Conservation (phyloP, 306 rosid genomes). For the Sicyos baderoa region DNA sequence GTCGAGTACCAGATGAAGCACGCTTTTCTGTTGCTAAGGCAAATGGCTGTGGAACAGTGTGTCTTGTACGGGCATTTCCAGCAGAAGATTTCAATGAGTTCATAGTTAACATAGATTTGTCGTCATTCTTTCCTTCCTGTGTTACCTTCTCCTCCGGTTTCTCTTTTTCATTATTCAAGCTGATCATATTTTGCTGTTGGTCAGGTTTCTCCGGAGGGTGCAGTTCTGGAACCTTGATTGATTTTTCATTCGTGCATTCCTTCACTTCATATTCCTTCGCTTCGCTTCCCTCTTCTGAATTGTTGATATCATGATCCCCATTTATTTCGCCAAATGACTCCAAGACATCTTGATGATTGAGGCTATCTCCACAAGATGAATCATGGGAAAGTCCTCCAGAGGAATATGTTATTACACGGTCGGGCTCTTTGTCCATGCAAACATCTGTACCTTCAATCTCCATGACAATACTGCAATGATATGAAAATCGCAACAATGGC, state of each 20-base stretch:
- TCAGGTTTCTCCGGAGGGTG: conserved; percentile 28
- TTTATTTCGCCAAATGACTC: conserved; percentile 54
- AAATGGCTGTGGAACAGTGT: conserved; percentile 86
- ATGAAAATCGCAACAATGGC: conserved; percentile 18
- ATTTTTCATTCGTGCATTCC: conserved; percentile 82
- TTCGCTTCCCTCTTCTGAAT: conserved; percentile 62
- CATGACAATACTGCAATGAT: conserved; percentile 46
- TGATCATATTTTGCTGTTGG: conserved; percentile 27
- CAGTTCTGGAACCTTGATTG: conserved; percentile 36
- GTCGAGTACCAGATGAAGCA: conserved; percentile 48
- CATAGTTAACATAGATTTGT: conserved; percentile 34
- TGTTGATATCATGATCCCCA: conserved; percentile 46
- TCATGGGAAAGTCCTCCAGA: conserved; percentile 42
- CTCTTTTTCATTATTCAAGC: conserved; percentile 33
- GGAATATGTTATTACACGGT: conserved; percentile 52
- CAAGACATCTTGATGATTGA: conserved; percentile 34
- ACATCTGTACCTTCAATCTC: conserved; percentile 67
- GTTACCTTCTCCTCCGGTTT: conserved; percentile 29
- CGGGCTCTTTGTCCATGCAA: conserved; percentile 86
- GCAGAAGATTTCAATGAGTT: conserved; percentile 41
- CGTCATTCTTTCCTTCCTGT: conserved; percentile 38
- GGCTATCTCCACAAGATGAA: conserved; percentile 39
- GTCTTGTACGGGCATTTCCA: conserved; percentile 55
- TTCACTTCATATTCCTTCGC: conserved; percentile 86
- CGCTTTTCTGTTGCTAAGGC: conserved; percentile 95